Percentiles rank a stretch among this genome's conserved stretches.
These are phyloP conservation scores for Melocanna baccifera DNA, from an alignment of 176 grass and related monocot genomes.

Conservation along the genomic window DNA sequence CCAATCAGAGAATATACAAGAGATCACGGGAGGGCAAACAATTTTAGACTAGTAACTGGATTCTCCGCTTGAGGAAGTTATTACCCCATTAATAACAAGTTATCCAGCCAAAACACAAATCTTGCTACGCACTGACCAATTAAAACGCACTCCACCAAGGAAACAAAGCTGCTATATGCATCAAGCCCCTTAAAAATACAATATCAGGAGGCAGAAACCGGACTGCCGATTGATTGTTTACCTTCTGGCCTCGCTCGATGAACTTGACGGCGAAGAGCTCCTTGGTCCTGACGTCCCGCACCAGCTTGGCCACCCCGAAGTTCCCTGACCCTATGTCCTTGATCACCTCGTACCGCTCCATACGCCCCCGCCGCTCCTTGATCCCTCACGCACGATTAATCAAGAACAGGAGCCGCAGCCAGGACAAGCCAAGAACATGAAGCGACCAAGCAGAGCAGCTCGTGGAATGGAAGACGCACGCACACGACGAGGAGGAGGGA, in stretches of 20 bases:
- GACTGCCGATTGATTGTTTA: not conserved
- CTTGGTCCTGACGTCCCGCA: conserved; percentile 64
- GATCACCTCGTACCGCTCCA: conserved; percentile 88
- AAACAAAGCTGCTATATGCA: not conserved
- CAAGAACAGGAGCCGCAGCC: not conserved
- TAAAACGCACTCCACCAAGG: not conserved
- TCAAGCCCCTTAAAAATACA: not conserved
- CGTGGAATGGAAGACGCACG: not conserved
- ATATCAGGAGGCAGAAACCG: not conserved
- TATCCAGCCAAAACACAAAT: not conserved
- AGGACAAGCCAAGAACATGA: not conserved
- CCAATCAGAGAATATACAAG: not conserved
- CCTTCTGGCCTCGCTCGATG: conserved; percentile 88
- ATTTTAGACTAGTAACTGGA: not conserved
- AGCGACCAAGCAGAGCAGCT: not conserved
- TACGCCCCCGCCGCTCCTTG: not conserved
- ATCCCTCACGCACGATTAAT: not conserved
- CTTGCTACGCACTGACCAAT: not conserved
- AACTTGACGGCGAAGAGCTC: conserved; percentile 87
- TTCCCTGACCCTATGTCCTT: conserved; percentile 80
- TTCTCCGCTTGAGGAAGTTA: not conserved
- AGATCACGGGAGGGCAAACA: not conserved
- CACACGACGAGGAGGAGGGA: not conserved
- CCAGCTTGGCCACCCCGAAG: conserved; percentile 90
- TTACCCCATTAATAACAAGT: not conserved